A percentile compares a stretch with the other conserved stretches of the same genome.
Evolutionary conservation across 2,329 filamentous ascomycete genomes (phyloP).

Genomic region (Aspergillus intermedius): DNA sequence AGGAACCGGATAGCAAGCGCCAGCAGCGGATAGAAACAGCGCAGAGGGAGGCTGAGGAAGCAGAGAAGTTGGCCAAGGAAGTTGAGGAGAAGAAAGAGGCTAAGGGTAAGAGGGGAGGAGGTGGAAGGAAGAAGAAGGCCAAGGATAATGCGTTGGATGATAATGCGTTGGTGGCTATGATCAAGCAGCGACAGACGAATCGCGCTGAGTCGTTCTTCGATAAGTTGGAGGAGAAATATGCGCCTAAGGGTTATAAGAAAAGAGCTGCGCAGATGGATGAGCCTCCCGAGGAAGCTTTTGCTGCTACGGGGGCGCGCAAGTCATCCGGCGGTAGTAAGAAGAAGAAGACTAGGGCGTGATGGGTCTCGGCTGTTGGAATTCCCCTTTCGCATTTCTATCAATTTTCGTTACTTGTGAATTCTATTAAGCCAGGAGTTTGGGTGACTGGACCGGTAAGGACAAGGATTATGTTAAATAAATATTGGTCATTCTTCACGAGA

Average conservation of each 20-base stretch:
- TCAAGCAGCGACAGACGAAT: slow-evolving; percentile 62
- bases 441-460: not conserved
- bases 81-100: slow-evolving; percentile 66
- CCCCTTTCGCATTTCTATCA: not conserved
- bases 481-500: not conserved
- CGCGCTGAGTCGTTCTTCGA: slow-evolving; percentile 61
- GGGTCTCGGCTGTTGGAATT: not conserved
- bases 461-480: not conserved
- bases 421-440: slow-evolving; percentile 5
- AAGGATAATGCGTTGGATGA: slow-evolving; percentile 30
- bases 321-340: slow-evolving; percentile 28
- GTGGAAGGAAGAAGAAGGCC: slow-evolving; percentile 23
- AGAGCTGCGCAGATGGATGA: slow-evolving; percentile 43
- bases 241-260: slow-evolving; percentile 36
- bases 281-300: slow-evolving; percentile 59
- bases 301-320: slow-evolving; percentile 32
- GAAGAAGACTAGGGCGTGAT: slow-evolving; percentile 24
- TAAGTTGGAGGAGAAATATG: slow-evolving; percentile 70
- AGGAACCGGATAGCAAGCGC: slow-evolving; percentile 63
- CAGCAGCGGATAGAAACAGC: slow-evolving; percentile 56
- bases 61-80: slow-evolving; percentile 68
- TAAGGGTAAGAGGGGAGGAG: slow-evolving; percentile 37
- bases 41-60: slow-evolving; percentile 62
- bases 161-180: slow-evolving; percentile 62
- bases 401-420: slow-evolving; percentile 7